phyloP scores from a whole-genome alignment of 768 basidiomycete genomes.

The Termitomyces sp. region DNA sequence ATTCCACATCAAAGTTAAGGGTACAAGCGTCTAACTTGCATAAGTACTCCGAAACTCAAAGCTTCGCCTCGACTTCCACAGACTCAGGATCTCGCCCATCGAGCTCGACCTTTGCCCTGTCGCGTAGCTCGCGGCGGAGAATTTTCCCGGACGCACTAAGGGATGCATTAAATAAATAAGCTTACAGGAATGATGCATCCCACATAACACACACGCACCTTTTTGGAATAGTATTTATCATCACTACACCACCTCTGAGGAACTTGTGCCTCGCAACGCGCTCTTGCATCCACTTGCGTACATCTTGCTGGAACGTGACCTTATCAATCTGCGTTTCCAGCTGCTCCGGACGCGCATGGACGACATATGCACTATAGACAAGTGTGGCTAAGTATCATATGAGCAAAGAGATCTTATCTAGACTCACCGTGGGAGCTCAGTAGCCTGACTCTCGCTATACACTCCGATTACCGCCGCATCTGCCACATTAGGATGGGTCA shows the following conservation, averaged over 20 bases:
- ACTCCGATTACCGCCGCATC: constrained; percentile 83
- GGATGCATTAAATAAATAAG: neutral
- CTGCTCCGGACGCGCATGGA: constrained; percentile 37
- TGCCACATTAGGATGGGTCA: constrained; percentile 69
- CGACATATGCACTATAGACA: constrained; percentile 53
- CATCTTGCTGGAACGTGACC: constrained; percentile 38
- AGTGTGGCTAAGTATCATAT: too few species aligned
- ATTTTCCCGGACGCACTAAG: constrained; percentile 84
- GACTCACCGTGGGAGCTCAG: constrained; percentile 72
- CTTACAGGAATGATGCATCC: neutral
- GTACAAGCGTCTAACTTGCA: too few species aligned
- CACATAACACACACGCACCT: constrained; percentile 34
- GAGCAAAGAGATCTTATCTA: neutral
- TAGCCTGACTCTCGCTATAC: constrained; percentile 57
- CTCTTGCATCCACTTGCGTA: constrained; percentile 61
- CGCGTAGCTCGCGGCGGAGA: constrained; percentile 69
- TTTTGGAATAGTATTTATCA: constrained; percentile 64
- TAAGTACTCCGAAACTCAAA: constrained; percentile 14
- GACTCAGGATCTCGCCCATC: constrained; percentile 32
- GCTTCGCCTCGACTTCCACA: constrained; percentile 25
- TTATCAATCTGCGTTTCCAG: constrained; percentile 30
- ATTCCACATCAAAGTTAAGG: too few species aligned
- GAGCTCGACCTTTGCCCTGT: constrained; percentile 55
- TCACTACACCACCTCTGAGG: constrained; percentile 69
- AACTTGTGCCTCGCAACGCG: constrained; percentile 74